Base-by-base conservation (phyloP, 2,329 filamentous ascomycete species). In the Diplodia corticola region DNA sequence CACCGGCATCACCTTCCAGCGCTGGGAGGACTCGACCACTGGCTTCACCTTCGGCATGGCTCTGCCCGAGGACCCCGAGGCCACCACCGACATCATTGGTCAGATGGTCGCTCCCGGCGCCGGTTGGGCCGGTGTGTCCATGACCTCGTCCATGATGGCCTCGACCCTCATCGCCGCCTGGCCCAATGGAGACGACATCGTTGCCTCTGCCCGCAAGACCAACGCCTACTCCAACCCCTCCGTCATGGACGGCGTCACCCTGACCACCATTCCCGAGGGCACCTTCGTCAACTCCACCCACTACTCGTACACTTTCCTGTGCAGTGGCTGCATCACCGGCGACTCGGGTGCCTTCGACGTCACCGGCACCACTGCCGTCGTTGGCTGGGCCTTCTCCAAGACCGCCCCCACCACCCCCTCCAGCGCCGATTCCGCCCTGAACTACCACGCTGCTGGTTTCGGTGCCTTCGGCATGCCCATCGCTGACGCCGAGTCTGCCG, bases 251-350 rank as follows among this genome's bases (percentile, higher is more conserved):
- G 78, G 78, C 49, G 77, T 80, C 55, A 76, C 77, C 12, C 70
- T 82, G 61, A 73, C 72, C 5, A 79, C 82, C 2, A 85, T 86
- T 66, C 75, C 81, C 20, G 80, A 82, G 15, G 84, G 84, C 33
- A 84, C 83, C 0, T 84, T 79, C 9, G 74, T 84, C 65, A 86
- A 85, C 76, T 76, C 77, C 64, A 86, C 83, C 1, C 82, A 85
- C 59, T 82, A 82, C 69, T 82, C 82, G 6, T 85, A 83, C 69
- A 86, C 84, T 1, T 86, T 86, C 73, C 78, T 86, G 35, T 87
- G 84, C 72, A 74, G 71, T 17, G 74, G 73, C 40, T 78, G 76
- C 63, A 73, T 79, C 50, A 73, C 71, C 48, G 68, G 71, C 17
- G 71, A 73, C 67, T 71, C 69, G 20, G 68, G 74, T 4, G 68